Evolutionary conservation across 2,329 filamentous ascomycete genomes (phyloP).

Genomic region (Diaporthe aspalathi): DNA sequence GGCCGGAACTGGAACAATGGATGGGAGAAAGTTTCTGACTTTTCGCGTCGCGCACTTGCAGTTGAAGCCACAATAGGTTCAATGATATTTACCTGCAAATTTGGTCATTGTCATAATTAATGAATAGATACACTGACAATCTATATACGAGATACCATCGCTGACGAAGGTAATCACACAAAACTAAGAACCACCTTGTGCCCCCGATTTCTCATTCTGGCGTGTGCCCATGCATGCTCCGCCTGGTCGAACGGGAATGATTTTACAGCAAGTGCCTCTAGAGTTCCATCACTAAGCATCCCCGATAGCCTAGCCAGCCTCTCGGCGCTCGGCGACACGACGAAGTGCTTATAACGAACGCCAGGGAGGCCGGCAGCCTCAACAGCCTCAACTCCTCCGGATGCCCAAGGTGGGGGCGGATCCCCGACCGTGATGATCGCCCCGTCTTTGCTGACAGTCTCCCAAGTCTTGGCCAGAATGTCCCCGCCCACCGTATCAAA

Average conservation of each 20-base stretch:
- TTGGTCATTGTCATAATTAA: neutral
- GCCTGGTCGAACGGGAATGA: neutral
- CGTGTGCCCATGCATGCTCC: conserved; percentile 3
- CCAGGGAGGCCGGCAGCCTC: neutral
- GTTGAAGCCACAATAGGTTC: neutral
- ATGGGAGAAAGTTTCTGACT: neutral
- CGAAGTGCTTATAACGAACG: conserved; percentile 6
- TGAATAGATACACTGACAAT: neutral
- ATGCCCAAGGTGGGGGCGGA: conserved; percentile 12
- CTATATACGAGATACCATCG: too few relatives aligned
- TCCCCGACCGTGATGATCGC: neutral
- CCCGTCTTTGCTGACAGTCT: neutral
- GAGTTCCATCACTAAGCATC: neutral
- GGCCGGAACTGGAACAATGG: conserved; percentile 1
- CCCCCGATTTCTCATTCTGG: neutral
- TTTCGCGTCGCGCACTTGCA: accelerated
- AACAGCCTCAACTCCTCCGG: neutral
- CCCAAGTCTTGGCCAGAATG: neutral
- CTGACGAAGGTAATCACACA: too few relatives aligned
- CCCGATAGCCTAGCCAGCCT: conserved; percentile 6
- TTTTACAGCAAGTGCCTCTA: neutral
- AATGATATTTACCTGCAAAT: too few relatives aligned
- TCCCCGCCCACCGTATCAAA: conserved; percentile 12
- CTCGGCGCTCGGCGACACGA: neutral
- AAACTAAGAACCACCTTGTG: neutral